Percentiles rank a stretch among this genome's conserved stretches.
phyloP scores from a whole-genome alignment of 2,329 filamentous ascomycete species.

The Calonectria leucothoes region DNA sequence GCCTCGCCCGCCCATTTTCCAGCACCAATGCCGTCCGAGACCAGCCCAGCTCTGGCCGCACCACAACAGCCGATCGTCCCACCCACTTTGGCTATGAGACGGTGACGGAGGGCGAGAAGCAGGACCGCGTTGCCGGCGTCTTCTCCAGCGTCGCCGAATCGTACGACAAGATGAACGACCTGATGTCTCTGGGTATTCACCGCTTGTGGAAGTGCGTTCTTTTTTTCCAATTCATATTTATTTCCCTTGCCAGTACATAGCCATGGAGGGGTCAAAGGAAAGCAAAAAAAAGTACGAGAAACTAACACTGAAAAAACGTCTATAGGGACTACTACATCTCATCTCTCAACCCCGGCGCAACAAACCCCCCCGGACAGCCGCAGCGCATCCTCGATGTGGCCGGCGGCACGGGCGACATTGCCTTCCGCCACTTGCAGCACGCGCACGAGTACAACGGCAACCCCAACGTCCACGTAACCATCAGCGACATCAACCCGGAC shows the following conservation, averaged over 20 bases:
- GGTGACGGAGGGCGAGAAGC: constrained; percentile 83
- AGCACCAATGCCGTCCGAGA: constrained; percentile 41
- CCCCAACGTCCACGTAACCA: constrained; percentile 83
- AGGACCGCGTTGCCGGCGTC: constrained; percentile 78
- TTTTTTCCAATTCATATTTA: neutral
- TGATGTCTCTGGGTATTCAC: constrained; percentile 98
- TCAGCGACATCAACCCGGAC: constrained; percentile 94
- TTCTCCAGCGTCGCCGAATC: constrained; percentile 95
- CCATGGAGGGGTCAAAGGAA: neutral
- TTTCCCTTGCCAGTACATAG: neutral
- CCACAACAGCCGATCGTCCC: constrained; percentile 60
- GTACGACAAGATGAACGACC: constrained; percentile 98
- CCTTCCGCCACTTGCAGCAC: constrained; percentile 94
- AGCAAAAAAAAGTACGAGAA: neutral
- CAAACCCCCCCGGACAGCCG: constrained; percentile 55
- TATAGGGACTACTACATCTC: constrained; percentile 88
- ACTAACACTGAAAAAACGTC: constrained; percentile 2
- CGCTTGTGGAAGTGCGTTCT: constrained; percentile 84
- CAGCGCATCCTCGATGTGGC: constrained; percentile 94
- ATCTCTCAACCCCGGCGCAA: constrained; percentile 84
- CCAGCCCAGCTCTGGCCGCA: constrained; percentile 32
- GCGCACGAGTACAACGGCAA: constrained; percentile 83
- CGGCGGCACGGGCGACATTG: constrained; percentile 96
- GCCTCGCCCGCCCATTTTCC: constrained; percentile 43
- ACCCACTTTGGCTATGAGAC: constrained; percentile 95